Evolutionary conservation across 495 filamentous ascomycete genomes (phyloP).

Genomic region (Aspergillus saccharolyticus): DNA sequence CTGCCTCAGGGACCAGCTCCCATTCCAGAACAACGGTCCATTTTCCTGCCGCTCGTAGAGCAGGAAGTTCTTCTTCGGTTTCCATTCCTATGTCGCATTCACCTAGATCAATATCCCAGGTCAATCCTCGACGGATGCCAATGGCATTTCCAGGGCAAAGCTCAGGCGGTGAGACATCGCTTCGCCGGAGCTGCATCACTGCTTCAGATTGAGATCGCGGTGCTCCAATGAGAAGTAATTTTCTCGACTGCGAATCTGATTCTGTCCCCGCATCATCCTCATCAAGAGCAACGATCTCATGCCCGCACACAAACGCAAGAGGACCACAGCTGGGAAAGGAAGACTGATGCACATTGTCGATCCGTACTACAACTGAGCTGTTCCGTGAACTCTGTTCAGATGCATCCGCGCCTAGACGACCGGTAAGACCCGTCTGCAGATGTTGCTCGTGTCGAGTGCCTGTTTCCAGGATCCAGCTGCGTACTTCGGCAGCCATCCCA

Average conservation of each 20-base stretch:
- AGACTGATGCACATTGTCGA: slow-evolving; percentile 18
- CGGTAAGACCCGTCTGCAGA: background rate
- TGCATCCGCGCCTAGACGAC: background rate
- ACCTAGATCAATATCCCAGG: slow-evolving; percentile 32
- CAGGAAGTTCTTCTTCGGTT: background rate
- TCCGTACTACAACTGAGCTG: slow-evolving; percentile 24
- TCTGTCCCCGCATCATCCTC: background rate
- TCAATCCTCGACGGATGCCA: slow-evolving; percentile 30
- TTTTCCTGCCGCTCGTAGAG: slow-evolving; percentile 4
- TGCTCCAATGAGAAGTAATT: slow-evolving; percentile 29
- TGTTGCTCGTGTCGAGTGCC: slow-evolving; percentile 32
- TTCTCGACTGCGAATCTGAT: slow-evolving; percentile 9
- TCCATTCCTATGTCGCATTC: background rate
- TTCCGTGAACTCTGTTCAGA: slow-evolving; percentile 1
- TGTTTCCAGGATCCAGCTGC: slow-evolving; percentile 42
- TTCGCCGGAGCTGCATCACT: background rate
- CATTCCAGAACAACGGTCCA: slow-evolving; percentile 43
- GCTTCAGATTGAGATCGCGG: slow-evolving; percentile 13
- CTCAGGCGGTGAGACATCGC: background rate
- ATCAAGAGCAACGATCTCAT: background rate
- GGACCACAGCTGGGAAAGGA: slow-evolving; percentile 26
- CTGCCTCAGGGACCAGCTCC: slow-evolving; percentile 23
- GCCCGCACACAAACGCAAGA: slow-evolving; percentile 27
- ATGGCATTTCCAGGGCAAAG: slow-evolving; percentile 25
- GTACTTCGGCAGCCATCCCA: slow-evolving; percentile 41